Evolutionary conservation across 176 grass and related monocot species (phyloP), one percentile per base, ranked within the genome.

Genomic region (Carex parvula): DNA sequence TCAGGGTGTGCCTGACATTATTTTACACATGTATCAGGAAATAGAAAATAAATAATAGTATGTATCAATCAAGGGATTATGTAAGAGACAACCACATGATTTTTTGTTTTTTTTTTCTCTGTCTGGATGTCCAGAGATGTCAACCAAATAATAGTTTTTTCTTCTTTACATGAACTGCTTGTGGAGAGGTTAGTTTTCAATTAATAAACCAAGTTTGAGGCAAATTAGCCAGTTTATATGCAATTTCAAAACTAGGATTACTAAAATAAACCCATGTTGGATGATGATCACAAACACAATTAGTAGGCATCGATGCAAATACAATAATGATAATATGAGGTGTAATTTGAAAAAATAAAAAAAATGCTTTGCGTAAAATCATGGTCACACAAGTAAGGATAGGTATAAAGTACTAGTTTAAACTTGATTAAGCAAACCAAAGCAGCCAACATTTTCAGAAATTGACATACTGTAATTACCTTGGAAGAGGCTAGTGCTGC

Each of bases 401-500:
- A 39, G 37, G 37, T 39, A 39, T 39, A 39, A 39, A 39, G 37
- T 39, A 39, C 37, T 39, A 39, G 37, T 39, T 39, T 37, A 41
- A 42, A 37, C 58, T 24, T 6, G 5, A 24, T 64, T 81, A 62
- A 64, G 32, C 32, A 41, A 39, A 83, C 39, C 21, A 53, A 66
- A 83, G 33, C 13, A 67, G 35, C 48, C 21, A 65, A 53, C 18
- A 41, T 44, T 20, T 54, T 67, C 15, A 46, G 37, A 65, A 65
- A 46, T 81, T 42, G 54, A 67, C 10, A 63, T 22, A 15, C 42
- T 70, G 82, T 85, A 79, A 85, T 39, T 90, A 95, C 93, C 83
- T 89, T 92, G 75, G 84, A 52, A 82, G 87, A 92, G 86, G 81
- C 83, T 74, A 92, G 89, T 55, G 93, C 88, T 4, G 88, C 96